These are phyloP conservation scores for Trichosanthes truncata DNA, from an alignment of 306 rosid genomes.

Conservation along the genomic window DNA sequence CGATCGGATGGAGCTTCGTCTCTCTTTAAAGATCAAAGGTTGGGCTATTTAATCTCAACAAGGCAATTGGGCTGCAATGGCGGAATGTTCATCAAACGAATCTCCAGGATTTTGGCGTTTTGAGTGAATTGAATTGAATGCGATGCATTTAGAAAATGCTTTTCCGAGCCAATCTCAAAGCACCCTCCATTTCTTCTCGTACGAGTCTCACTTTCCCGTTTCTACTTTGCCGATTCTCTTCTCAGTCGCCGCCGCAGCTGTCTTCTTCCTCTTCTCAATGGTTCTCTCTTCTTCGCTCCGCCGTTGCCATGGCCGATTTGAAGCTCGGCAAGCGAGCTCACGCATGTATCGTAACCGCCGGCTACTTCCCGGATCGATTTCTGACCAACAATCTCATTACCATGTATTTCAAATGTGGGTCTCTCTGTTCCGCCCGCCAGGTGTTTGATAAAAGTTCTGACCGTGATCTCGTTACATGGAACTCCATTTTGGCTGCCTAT, in stretches of 20 bases:
- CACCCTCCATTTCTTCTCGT: slow-evolving; percentile 14
- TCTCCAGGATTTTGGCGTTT: background rate
- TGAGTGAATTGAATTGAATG: background rate
- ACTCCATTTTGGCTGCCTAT: slow-evolving; percentile 56
- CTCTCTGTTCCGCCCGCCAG: slow-evolving; percentile 44
- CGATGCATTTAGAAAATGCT: slow-evolving; percentile 20
- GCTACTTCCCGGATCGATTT: slow-evolving; percentile 29
- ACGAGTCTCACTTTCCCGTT: background rate
- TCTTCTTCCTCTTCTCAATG: slow-evolving; percentile 31
- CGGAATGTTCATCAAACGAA: background rate
- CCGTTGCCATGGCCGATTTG: slow-evolving; percentile 35
- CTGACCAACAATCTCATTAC: slow-evolving; percentile 66
- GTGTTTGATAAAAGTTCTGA: slow-evolving; percentile 50
- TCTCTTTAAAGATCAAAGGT: background rate
- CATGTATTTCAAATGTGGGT: slow-evolving; percentile 56
- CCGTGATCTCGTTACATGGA: slow-evolving; percentile 73
- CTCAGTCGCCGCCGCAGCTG: background rate
- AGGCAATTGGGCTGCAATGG: background rate
- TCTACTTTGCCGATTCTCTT: background rate
- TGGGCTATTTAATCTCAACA: background rate
- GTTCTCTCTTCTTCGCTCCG: slow-evolving; percentile 58
- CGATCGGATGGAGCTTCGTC: background rate
- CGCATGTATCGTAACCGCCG: slow-evolving; percentile 40
- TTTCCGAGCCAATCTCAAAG: slow-evolving; percentile 19
- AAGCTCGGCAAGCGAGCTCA: slow-evolving; percentile 55